These are phyloP conservation scores for Aspergillus brunneoviolaceus DNA, from an alignment of 2,329 filamentous ascomycete species.

Conservation along the genomic window DNA sequence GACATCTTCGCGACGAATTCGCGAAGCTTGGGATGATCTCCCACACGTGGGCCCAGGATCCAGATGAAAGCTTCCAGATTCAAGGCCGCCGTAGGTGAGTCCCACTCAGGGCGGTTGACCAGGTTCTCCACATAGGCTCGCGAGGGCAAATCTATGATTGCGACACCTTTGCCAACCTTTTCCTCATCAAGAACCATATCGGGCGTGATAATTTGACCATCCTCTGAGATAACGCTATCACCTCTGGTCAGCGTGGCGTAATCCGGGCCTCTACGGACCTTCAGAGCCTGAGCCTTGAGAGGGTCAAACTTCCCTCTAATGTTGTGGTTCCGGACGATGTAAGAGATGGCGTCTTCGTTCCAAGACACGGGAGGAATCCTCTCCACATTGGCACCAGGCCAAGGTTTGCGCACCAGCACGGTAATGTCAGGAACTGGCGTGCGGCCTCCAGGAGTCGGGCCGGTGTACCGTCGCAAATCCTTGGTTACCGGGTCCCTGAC, in stretches of 20 bases:
- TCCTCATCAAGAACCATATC: slow-evolving; percentile 78
- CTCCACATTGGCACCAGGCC: slow-evolving; percentile 68
- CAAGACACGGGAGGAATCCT: slow-evolving; percentile 68
- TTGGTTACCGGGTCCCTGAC: slow-evolving; percentile 61
- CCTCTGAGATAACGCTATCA: slow-evolving; percentile 59
- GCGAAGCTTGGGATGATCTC: slow-evolving; percentile 61
- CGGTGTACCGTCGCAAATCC: slow-evolving; percentile 67
- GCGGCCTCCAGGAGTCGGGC: slow-evolving; percentile 60
- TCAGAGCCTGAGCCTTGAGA: slow-evolving; percentile 62
- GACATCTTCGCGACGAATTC: slow-evolving; percentile 66
- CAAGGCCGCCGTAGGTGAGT: slow-evolving; percentile 61
- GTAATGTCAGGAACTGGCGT: slow-evolving; percentile 61
- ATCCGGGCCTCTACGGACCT: slow-evolving; percentile 59
- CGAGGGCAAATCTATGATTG: slow-evolving; percentile 76
- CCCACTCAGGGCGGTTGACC: slow-evolving; percentile 71
- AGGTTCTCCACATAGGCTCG: slow-evolving; percentile 68
- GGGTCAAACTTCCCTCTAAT: slow-evolving; percentile 79
- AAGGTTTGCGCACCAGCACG: slow-evolving; percentile 73
- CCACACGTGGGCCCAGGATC: slow-evolving; percentile 72
- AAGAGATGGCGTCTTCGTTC: slow-evolving; percentile 71
- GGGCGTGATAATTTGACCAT: slow-evolving; percentile 71
- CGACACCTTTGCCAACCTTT: slow-evolving; percentile 69
- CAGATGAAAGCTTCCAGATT: slow-evolving; percentile 72
- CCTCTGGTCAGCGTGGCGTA: slow-evolving; percentile 65
- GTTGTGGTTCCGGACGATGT: slow-evolving; percentile 75